phyloP scores from a whole-genome alignment of 164 flowering plant species.

The Annona squamosa region DNA sequence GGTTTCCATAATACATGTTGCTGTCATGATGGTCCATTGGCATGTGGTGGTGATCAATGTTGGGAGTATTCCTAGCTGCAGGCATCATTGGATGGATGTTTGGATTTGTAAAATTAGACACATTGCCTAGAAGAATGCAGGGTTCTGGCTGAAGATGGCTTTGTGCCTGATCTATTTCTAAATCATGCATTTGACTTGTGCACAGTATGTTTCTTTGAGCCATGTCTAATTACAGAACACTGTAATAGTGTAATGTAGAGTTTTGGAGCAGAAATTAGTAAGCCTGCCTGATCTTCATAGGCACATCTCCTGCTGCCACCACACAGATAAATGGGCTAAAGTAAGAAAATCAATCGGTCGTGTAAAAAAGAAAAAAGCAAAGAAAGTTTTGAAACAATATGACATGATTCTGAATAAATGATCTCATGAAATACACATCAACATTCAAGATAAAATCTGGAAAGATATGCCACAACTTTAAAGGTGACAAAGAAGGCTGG shows the following conservation, averaged over 20 bases:
- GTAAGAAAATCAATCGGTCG: background rate
- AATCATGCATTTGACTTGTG: slow-evolving; percentile 40
- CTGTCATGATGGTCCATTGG: slow-evolving; percentile 37
- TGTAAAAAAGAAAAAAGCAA: background rate
- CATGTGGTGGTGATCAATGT: slow-evolving; percentile 30
- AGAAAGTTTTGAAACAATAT: background rate
- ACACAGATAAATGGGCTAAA: background rate
- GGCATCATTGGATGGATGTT: slow-evolving; percentile 32
- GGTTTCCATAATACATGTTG: slow-evolving; percentile 41
- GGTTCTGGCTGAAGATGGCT: slow-evolving; percentile 44
- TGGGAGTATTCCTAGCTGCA: slow-evolving; percentile 36
- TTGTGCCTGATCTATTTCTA: slow-evolving; percentile 40
- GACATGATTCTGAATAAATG: background rate
- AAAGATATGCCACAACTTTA: too few species aligned
- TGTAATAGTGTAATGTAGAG: background rate
- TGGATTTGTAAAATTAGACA: slow-evolving; percentile 34
- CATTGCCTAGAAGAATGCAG: slow-evolving; percentile 29
- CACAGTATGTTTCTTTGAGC: slow-evolving; percentile 50
- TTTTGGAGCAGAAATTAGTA: background rate
- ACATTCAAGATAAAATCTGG: background rate
- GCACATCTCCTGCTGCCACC: background rate
- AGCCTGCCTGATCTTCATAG: background rate
- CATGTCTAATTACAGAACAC: slow-evolving; percentile 23
- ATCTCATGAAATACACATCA: background rate
- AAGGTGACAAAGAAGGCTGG: background rate